phyloP scores from a whole-genome alignment of 2,329 filamentous ascomycete genomes.

The Cyphellophora attinorum region DNA sequence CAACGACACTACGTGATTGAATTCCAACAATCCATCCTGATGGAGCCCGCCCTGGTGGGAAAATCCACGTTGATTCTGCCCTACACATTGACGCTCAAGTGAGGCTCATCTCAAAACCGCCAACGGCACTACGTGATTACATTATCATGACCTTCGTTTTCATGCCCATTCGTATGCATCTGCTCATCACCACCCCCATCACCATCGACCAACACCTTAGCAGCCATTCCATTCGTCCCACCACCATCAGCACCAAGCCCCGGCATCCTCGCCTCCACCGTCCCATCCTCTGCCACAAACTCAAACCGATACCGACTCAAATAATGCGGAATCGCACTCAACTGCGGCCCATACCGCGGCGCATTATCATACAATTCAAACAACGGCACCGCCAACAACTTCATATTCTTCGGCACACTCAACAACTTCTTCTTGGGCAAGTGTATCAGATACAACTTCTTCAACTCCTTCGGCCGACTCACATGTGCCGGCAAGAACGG shows the following conservation, averaged over 20 bases:
- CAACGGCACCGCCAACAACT: conserved; percentile 87
- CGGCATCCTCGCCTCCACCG: conserved; percentile 76
- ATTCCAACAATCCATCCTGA: no score
- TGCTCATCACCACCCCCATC: conserved; percentile 1
- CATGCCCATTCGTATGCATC: no score
- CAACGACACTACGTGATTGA: no score
- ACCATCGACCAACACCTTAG: conserved; percentile 9
- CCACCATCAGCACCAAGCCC: conserved; percentile 39
- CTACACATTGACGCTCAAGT: no score
- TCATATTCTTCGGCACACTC: conserved; percentile 99
- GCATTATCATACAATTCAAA: conserved; percentile 99
- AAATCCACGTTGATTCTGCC: no score
- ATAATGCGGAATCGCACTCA: conserved; percentile 91
- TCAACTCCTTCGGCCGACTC: conserved; percentile 94
- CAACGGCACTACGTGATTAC: no score
- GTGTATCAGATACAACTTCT: conserved; percentile 97
- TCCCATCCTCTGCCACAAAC: conserved; percentile 86
- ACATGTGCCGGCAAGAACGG: conserved; percentile 95
- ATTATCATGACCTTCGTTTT: no score
- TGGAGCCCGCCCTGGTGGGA: no score
- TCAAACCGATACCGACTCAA: conserved; percentile 96
- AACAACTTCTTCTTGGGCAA: conserved; percentile 87
- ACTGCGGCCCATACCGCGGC: conserved; percentile 83
- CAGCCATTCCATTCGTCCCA: conserved; percentile 1
- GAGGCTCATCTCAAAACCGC: no score